Percentiles rank a stretch among this genome's conserved stretches.
phyloP scores from a whole-genome alignment of 306 rosid genomes.

The Ormosia semicastrata region DNA sequence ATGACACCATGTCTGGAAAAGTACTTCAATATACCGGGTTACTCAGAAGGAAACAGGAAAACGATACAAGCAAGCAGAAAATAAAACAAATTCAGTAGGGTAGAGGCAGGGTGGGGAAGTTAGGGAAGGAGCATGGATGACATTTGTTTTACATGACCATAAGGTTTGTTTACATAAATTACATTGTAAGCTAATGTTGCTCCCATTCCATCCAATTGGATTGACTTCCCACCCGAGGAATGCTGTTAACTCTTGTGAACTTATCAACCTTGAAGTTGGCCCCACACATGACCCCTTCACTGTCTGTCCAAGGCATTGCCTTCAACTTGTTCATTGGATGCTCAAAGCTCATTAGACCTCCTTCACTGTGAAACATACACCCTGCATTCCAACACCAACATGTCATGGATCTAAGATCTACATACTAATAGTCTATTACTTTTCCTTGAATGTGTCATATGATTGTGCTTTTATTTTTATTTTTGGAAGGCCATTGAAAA shows the following conservation, averaged over 20 bases:
- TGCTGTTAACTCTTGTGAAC: conserved; percentile 72
- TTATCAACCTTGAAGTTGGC: conserved; percentile 90
- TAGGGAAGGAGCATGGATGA: not conserved
- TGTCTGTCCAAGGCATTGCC: conserved; percentile 91
- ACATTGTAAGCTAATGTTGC: conserved; percentile 31
- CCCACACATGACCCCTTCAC: conserved; percentile 96
- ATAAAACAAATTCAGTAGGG: not conserved
- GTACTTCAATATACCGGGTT: not conserved
- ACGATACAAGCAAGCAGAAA: not conserved
- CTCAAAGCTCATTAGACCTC: conserved; percentile 92
- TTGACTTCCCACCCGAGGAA: conserved; percentile 87
- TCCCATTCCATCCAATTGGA: conserved; percentile 79
- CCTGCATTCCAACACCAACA: conserved; percentile 47
- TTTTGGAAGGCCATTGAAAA: not conserved
- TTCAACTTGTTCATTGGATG: conserved; percentile 95
- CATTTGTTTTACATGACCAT: conserved; percentile 7
- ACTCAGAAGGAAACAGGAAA: conserved; percentile 5
- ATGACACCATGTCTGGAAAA: not conserved
- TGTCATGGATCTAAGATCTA: not conserved
- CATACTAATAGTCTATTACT: not conserved
- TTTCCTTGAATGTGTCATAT: not conserved
- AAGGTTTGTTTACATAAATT: not conserved
- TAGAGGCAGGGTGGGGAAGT: not conserved
- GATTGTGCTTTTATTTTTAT: not conserved
- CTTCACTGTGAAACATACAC: conserved; percentile 91